Percentiles rank a stretch among this genome's conserved stretches.
Evolutionary conservation across 164 flowering plant genomes (phyloP).

Genomic region (Vitis amurensis): DNA sequence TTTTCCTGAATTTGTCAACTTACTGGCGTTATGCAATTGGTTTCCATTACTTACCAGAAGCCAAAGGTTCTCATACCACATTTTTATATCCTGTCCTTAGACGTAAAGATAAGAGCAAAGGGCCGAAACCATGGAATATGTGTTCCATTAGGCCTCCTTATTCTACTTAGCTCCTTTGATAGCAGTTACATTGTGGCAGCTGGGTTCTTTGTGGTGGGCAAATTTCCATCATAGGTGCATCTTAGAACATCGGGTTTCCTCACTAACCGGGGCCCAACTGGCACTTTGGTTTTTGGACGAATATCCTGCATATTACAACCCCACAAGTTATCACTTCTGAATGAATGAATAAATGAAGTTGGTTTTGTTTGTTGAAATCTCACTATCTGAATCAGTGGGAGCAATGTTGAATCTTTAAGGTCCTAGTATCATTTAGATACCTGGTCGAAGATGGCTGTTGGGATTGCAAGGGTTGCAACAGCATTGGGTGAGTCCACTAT

Average conservation of each 20-base stretch:
- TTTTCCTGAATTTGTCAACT: too few relatives aligned
- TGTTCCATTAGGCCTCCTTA: background rate
- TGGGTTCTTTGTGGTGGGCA: slow-evolving; percentile 78
- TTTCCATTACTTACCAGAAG: background rate
- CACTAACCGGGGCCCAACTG: slow-evolving; percentile 68
- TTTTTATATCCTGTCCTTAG: background rate
- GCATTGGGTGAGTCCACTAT: slow-evolving; percentile 93
- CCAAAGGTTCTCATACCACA: background rate
- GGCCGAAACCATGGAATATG: background rate
- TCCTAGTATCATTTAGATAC: slow-evolving; percentile 20
- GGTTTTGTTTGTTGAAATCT: too few relatives aligned
- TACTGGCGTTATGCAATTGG: too few relatives aligned
- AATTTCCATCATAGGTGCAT: slow-evolving; percentile 81
- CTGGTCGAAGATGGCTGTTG: slow-evolving; percentile 90
- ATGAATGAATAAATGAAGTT: too few relatives aligned
- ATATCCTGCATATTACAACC: slow-evolving; percentile 57
- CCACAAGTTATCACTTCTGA: too few relatives aligned
- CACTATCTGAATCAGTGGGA: background rate
- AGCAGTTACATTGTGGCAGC: slow-evolving; percentile 25
- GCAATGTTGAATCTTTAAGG: background rate
- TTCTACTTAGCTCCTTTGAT: background rate
- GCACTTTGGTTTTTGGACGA: slow-evolving; percentile 71
- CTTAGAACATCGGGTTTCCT: slow-evolving; percentile 70
- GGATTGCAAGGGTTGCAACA: slow-evolving; percentile 83
- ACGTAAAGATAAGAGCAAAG: too few relatives aligned